These are phyloP conservation scores for Pulveroboletus sp. DNA, from an alignment of 768 basidiomycete genomes.

Conservation along the genomic window DNA sequence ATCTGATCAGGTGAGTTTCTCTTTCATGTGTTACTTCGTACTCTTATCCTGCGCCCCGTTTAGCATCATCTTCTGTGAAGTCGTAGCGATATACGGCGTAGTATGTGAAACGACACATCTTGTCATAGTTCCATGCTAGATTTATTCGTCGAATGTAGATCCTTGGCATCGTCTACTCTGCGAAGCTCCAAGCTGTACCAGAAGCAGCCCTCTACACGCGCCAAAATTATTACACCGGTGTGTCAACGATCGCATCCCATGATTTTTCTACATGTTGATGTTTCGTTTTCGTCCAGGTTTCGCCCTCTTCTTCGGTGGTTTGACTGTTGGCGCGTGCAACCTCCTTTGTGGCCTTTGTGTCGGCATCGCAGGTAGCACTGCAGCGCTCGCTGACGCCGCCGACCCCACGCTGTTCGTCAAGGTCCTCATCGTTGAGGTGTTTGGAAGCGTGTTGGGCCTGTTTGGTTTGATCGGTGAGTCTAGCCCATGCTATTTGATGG, in stretches of 20 bases:
- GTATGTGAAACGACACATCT: conserved; percentile 42
- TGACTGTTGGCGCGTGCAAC: conserved; percentile 93
- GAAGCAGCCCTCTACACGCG: conserved; percentile 73
- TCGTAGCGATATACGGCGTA: conserved; percentile 97
- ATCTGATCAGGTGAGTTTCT: conserved; percentile 89
- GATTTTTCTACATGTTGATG: background rate
- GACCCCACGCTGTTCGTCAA: conserved; percentile 95
- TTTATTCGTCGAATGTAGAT: conserved; percentile 48
- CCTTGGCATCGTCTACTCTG: conserved; percentile 93
- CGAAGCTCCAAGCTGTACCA: conserved; percentile 63
- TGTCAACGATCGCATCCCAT: background rate
- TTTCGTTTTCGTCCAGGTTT: conserved; percentile 48
- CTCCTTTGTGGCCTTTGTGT: conserved; percentile 92
- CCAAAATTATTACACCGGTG: conserved; percentile 91
- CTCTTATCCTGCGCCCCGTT: background rate
- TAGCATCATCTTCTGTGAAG: conserved; percentile 99
- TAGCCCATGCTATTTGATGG: background rate
- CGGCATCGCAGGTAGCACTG: conserved; percentile 92
- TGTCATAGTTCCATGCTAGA: background rate
- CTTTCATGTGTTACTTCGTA: too few species aligned
- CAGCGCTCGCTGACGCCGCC: conserved; percentile 91
- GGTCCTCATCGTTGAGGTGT: conserved; percentile 94
- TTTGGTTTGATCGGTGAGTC: conserved; percentile 88
- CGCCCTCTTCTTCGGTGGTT: conserved; percentile 94
- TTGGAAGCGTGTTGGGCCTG: conserved; percentile 85